Conservation (phyloP, 164 flowering plant species). For the Macadamia tetraphylla region DNA sequence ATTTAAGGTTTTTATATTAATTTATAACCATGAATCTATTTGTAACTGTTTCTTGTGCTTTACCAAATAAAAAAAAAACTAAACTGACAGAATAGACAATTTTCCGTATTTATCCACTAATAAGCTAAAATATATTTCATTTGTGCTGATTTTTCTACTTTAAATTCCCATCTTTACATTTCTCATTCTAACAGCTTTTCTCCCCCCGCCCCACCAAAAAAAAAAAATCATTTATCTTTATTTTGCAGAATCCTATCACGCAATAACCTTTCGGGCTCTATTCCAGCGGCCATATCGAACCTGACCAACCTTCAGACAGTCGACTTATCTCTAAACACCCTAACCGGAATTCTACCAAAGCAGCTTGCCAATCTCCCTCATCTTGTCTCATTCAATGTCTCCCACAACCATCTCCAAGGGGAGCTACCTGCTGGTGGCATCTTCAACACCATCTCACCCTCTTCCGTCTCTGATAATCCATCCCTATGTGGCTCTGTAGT, state of each 20-base stretch:
- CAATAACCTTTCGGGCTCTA: slow-evolving; percentile 61
- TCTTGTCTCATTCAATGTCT: slow-evolving; percentile 62
- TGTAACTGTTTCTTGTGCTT: no score
- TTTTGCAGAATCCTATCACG: slow-evolving; percentile 50
- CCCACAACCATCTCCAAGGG: slow-evolving; percentile 82
- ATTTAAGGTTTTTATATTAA: neutral
- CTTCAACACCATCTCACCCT: slow-evolving; percentile 73
- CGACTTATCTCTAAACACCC: slow-evolving; percentile 67
- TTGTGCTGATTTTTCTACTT: neutral
- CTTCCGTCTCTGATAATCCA: slow-evolving; percentile 73
- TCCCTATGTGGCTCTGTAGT: slow-evolving; percentile 76
- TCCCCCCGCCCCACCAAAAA: neutral
- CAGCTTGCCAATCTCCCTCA: slow-evolving; percentile 72
- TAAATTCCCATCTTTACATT: neutral
- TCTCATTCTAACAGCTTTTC: slow-evolving; percentile 6
- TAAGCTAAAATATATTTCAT: neutral
- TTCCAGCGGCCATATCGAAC: slow-evolving; percentile 57
- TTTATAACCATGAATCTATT: neutral
- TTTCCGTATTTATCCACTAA: no score
- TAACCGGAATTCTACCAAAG: slow-evolving; percentile 74
- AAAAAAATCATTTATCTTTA: neutral
- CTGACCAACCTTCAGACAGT: slow-evolving; percentile 53
- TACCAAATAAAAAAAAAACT: no score
- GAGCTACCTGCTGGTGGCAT: slow-evolving; percentile 84
- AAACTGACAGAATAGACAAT: neutral